Percentiles rank a stretch among this genome's conserved stretches.
These are phyloP conservation scores for Suhomyces panamericanus DNA, from an alignment of 1,139 yeast genomes.

Conservation along the genomic window DNA sequence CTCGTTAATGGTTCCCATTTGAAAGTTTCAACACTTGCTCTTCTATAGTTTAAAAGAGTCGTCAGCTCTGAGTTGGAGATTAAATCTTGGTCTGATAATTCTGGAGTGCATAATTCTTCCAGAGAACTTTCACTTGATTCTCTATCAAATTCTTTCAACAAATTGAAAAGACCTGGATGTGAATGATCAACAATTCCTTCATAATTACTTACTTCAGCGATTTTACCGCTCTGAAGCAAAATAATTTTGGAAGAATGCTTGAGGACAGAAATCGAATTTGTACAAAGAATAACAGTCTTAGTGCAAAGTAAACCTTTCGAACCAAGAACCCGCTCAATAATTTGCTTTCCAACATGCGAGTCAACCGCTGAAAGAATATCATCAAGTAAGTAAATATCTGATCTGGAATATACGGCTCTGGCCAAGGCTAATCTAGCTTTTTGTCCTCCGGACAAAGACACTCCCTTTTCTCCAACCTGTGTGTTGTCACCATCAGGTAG, in stretches of 20 bases:
- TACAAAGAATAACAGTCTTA: slow-evolving; percentile 38
- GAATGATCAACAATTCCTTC: slow-evolving; percentile 13
- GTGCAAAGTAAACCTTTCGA: slow-evolving; percentile 30
- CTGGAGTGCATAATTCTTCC: not conserved
- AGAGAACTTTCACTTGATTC: not conserved
- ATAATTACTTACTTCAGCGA: slow-evolving; percentile 26
- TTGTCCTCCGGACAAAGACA: slow-evolving; percentile 96
- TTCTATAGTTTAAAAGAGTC: slow-evolving; percentile 13
- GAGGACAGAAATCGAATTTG: slow-evolving; percentile 40
- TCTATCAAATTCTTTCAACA: slow-evolving; percentile 28
- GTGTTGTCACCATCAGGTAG: slow-evolving; percentile 90
- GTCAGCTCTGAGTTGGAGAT: not conserved
- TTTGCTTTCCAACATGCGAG: slow-evolving; percentile 78
- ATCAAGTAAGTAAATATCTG: slow-evolving; percentile 86
- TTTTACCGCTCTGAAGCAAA: slow-evolving; percentile 28
- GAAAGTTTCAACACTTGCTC: slow-evolving; percentile 36
- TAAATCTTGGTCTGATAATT: too few relatives aligned
- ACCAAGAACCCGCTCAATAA: slow-evolving; percentile 34
- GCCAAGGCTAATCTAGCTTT: slow-evolving; percentile 92
- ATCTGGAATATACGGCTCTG: slow-evolving; percentile 92
- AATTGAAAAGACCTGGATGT: slow-evolving; percentile 28
- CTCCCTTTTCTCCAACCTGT: slow-evolving; percentile 95
- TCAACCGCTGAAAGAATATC: slow-evolving; percentile 93
- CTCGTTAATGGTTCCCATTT: slow-evolving; percentile 32
- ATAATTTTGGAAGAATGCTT: slow-evolving; percentile 32